phyloP scores from a whole-genome alignment of 768 basidiomycete species.

The Phaffia australis region DNA sequence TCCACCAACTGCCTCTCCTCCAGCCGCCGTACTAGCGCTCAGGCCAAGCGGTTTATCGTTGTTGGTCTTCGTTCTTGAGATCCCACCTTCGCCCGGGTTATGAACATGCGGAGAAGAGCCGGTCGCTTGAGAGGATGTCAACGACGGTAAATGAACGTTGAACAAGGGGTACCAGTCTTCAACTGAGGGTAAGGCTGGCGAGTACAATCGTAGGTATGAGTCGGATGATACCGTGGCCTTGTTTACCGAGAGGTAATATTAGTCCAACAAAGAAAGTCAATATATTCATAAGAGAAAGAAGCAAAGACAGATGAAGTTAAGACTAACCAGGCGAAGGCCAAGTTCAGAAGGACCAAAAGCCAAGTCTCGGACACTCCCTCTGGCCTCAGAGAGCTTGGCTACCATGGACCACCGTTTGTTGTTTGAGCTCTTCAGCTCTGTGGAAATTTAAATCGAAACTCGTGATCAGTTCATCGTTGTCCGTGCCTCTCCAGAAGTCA shows the following conservation, averaged over 20 bases:
- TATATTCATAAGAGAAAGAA: constrained; percentile 5
- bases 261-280: not conserved
- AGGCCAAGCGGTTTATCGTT: not conserved
- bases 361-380: constrained; percentile 71
- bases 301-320: not conserved
- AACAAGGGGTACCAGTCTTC: constrained; percentile 36
- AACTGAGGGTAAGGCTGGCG: constrained; percentile 41
- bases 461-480: constrained; percentile 47
- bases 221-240: constrained; percentile 85
- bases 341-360: constrained; percentile 81
- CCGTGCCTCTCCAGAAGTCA: not conserved
- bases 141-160: constrained; percentile 33
- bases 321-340: constrained; percentile 70
- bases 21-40: not conserved
- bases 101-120: not conserved
- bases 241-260: not conserved
- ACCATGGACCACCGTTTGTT: constrained; percentile 9
- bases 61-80: constrained; percentile 12
- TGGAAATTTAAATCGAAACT: not conserved
- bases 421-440: constrained; percentile 14
- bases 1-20: constrained; percentile 11
- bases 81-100: constrained; percentile 11
- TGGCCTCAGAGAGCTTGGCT: constrained; percentile 55
- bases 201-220: constrained; percentile 76
- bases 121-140: constrained; percentile 26